Evolutionary conservation across 345 rosid species (phyloP).

Genomic region (Lepidium africanum): DNA sequence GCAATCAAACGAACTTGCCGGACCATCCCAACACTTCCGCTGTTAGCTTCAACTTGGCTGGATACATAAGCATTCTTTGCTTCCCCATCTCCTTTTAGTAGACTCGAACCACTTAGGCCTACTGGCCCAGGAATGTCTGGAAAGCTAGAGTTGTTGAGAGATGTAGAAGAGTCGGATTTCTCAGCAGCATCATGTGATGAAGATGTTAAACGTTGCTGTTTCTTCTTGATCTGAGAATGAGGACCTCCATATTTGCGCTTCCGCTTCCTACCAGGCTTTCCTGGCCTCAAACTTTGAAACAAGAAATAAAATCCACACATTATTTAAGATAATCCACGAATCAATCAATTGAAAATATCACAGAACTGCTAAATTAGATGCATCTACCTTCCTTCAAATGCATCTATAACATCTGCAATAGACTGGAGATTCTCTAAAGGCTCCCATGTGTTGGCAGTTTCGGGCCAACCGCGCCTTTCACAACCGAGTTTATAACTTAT

Average conservation of each 20-base stretch:
- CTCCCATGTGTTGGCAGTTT: conserved; percentile 96
- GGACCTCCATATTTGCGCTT: conserved; percentile 64
- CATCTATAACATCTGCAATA: conserved; percentile 89
- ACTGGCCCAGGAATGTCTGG: conserved; percentile 25
- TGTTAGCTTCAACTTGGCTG: conserved; percentile 39
- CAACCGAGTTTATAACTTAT: conserved; percentile 14
- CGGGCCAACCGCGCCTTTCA: conserved; percentile 98
- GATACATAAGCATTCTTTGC: conserved; percentile 21
- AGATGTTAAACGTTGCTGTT: conserved; percentile 39
- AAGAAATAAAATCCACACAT: not conserved
- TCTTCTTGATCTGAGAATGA: conserved; percentile 61
- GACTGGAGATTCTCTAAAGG: conserved; percentile 87
- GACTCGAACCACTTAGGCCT: conserved; percentile 29
- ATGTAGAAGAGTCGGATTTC: conserved; percentile 33
- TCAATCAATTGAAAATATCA: not conserved
- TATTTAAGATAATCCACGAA: not conserved
- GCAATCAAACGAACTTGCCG: conserved; percentile 23
- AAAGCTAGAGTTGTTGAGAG: conserved; percentile 33
- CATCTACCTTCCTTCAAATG: conserved; percentile 83
- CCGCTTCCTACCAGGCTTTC: conserved; percentile 74
- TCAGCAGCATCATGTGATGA: conserved; percentile 32
- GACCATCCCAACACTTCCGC: conserved; percentile 32
- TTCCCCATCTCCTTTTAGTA: conserved; percentile 31
- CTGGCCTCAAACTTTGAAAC: conserved; percentile 54
- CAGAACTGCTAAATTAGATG: not conserved